These are phyloP conservation scores for Liquidambar formosana DNA, from an alignment of 164 flowering plant genomes.

Conservation along the genomic window DNA sequence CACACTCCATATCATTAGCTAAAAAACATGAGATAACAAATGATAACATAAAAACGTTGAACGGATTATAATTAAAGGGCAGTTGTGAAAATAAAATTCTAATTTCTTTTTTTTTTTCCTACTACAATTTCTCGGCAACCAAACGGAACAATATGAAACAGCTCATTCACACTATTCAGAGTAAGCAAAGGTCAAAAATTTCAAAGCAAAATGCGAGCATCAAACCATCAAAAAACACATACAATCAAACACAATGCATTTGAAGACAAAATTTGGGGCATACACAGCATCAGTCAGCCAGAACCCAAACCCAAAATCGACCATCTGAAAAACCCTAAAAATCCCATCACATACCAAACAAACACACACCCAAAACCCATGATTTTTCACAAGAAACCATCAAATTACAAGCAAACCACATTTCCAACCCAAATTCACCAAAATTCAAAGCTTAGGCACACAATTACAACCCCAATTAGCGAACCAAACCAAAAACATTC, in stretches of 20 bases:
- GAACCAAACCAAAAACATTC: neutral
- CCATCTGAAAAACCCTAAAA: slow-evolving; percentile 13
- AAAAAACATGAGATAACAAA: too few species aligned
- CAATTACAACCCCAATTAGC: neutral
- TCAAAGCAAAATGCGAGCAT: neutral
- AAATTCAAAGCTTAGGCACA: neutral
- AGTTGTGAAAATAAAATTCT: neutral
- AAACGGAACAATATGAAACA: neutral
- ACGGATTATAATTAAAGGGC: neutral
- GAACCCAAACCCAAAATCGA: neutral
- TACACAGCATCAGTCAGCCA: neutral
- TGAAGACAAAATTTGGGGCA: neutral
- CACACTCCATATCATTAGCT: too few species aligned
- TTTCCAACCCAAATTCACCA: neutral
- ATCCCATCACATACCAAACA: neutral
- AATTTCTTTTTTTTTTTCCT: neutral
- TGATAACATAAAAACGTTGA: neutral
- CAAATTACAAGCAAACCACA: neutral
- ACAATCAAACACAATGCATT: neutral
- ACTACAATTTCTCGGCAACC: neutral
- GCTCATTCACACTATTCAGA: neutral
- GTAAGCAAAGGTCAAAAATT: neutral
- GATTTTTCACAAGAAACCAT: neutral
- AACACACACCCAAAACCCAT: neutral
- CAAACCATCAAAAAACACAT: neutral